These are phyloP conservation scores for Trametes gibbosa DNA, from an alignment of 768 basidiomycete species.

Conservation along the genomic window DNA sequence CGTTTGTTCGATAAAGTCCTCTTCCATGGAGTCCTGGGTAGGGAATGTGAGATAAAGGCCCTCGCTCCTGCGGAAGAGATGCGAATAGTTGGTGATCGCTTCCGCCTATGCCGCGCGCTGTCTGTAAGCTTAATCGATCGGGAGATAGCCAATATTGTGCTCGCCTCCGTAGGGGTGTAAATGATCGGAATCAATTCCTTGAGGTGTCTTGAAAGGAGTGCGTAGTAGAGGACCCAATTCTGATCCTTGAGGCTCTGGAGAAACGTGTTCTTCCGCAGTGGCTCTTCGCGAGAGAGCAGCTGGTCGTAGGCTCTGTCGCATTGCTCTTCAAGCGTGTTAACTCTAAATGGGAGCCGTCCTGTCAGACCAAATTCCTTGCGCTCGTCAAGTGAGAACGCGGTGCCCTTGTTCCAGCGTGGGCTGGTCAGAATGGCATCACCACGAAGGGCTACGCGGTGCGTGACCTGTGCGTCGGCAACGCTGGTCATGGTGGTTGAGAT, in stretches of 20 bases:
- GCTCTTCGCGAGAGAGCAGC: conserved; percentile 37
- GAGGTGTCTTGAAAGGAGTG: conserved; percentile 44
- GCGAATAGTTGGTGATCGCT: conserved; percentile 80
- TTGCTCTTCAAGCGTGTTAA: conserved; percentile 70
- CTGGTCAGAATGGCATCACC: conserved; percentile 61
- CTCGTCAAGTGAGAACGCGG: conserved; percentile 67
- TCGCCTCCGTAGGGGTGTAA: conserved; percentile 78
- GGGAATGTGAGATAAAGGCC: conserved; percentile 70
- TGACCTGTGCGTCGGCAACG: conserved; percentile 2
- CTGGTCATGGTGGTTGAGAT: conserved; percentile 12
- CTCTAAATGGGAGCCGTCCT: conserved; percentile 34
- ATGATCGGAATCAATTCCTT: conserved; percentile 59
- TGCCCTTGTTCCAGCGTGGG: conserved; percentile 81
- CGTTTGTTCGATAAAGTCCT: conserved; percentile 69
- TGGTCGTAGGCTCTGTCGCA: conserved; percentile 72
- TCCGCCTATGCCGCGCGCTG: conserved; percentile 49
- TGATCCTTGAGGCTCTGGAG: conserved; percentile 73
- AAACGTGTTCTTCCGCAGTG: conserved; percentile 69
- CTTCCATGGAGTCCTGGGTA: conserved; percentile 64
- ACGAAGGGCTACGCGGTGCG: conserved; percentile 46
- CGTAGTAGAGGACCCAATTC: conserved; percentile 81
- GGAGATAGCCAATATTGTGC: conserved; percentile 13
- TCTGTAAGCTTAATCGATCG: background rate
- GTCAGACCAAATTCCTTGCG: conserved; percentile 62
- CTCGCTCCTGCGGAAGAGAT: conserved; percentile 76